phyloP scores from a whole-genome alignment of 2,329 filamentous ascomycete species.

The Epichloe amarillans region DNA sequence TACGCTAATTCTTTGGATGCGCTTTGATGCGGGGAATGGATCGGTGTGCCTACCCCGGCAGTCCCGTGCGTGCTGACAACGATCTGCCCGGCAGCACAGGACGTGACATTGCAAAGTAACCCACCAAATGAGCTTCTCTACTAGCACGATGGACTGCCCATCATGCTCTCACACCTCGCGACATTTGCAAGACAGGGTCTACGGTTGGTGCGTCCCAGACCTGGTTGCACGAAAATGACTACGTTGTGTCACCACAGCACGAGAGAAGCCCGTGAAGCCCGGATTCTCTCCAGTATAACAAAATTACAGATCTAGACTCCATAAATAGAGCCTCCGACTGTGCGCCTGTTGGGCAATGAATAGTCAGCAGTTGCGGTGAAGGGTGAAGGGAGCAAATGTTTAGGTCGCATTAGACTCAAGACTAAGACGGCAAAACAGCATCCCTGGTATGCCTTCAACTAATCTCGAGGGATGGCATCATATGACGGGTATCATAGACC shows the following conservation, averaged over 20 bases:
- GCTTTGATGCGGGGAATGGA: neutral
- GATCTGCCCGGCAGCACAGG: neutral
- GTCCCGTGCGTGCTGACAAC: neutral
- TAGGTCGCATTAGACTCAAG: neutral
- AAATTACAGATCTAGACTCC: no score
- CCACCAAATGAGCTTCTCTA: neutral
- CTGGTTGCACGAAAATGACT: neutral
- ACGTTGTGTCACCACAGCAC: neutral
- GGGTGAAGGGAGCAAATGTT: neutral
- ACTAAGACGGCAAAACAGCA: neutral
- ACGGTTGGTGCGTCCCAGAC: neutral
- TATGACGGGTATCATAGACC: conserved; percentile 1
- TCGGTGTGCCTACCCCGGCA: neutral
- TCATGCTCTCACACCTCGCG: neutral
- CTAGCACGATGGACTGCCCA: neutral
- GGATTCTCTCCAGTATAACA: neutral
- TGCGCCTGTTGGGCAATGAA: neutral
- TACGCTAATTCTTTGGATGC: neutral
- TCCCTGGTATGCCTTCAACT: neutral
- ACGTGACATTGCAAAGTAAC: conserved; percentile 2
- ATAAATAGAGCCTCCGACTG: neutral
- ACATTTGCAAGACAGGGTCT: neutral
- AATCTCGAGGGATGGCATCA: conserved; percentile 1
- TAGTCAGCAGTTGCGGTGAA: neutral
- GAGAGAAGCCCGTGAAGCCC: neutral